Evolutionary conservation across 768 basidiomycete species (phyloP), one percentile per base, ranked within the genome.

Genomic region (Serendipita vermifera): DNA sequence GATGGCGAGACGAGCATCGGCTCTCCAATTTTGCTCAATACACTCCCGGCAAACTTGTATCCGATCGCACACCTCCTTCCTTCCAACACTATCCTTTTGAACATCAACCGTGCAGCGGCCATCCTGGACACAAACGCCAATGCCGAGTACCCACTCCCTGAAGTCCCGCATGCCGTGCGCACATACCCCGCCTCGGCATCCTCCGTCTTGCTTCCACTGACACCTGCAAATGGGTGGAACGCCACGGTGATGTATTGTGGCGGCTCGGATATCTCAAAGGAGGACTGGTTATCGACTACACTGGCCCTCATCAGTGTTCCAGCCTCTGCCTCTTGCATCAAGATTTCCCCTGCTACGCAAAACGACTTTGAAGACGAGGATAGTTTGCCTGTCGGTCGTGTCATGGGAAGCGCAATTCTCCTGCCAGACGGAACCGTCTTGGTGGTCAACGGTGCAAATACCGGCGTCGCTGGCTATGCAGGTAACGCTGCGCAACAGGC

Each of bases 241-340:
- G 86, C 86, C 2, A 87, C 85, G 0, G 66, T 91, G 55, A 64
- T 93, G 57, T 87, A 92, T 69, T 93, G 89, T 59, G 89, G 90
- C 32, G 90, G 90, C 1, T 81, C 82, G 64, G 66, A 7, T 61
- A 63, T 39, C 17, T 58, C 63, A 43, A 61, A 62, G 0, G 63
- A 66, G 36, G 61, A 69, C 57, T 73, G 72, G 68, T 66, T 66
- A 57, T 62, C 22, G 11, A 55, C 9, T 11, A 24, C 9, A 38
- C 31, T 24, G 40, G 20, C 27, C 9, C 31, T 51, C 22, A 51
- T 51, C 22, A 29, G 38, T 24, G 63, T 59, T 59, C 73, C 77
- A 1, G 80, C 87, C 20, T 85, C 85, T 40, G 69, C 74, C 39
- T 83, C 85, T 3, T 94, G 89, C 68, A 85, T 88, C 33, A 77